Conservation (phyloP, 371 early-diverging fungal species). For the Lichtheimia corymbifera region DNA sequence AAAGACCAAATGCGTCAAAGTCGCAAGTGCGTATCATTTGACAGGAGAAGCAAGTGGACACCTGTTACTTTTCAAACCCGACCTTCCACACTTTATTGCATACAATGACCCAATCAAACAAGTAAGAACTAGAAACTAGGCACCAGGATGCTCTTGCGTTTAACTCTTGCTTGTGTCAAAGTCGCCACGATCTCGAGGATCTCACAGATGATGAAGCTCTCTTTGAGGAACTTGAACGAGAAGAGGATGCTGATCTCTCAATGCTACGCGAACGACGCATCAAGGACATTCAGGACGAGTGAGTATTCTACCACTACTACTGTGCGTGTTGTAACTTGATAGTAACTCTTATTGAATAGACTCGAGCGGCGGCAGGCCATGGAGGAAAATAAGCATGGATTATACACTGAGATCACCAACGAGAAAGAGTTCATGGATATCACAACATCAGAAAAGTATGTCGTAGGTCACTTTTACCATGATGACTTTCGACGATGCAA, state of each 20-base stretch:
- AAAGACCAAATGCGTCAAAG: too few species aligned
- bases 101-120: too few species aligned
- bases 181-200: constrained; percentile 17
- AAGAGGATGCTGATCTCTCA: constrained; percentile 57
- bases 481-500: constrained; percentile 92
- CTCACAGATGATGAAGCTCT: constrained; percentile 64
- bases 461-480: constrained; percentile 90
- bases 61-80: too few species aligned
- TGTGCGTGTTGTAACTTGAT: background rate
- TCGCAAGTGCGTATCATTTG: too few species aligned
- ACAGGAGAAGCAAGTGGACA: too few species aligned
- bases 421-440: constrained; percentile 91
- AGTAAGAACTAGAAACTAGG: too few species aligned
- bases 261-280: constrained; percentile 63
- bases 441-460: constrained; percentile 73
- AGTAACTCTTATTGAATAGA: constrained; percentile 29
- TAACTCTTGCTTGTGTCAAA: background rate
- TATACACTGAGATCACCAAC: constrained; percentile 71
- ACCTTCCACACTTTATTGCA: too few species aligned
- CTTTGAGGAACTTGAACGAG: constrained; percentile 66
- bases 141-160: too few species aligned
- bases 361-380: constrained; percentile 62
- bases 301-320: constrained; percentile 2
- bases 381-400: constrained; percentile 74
- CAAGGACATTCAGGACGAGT: constrained; percentile 66